Percentiles rank a stretch among this genome's conserved stretches.
Conservation (phyloP, 495 filamentous ascomycete species). For the Penicillium longicatenatum region DNA sequence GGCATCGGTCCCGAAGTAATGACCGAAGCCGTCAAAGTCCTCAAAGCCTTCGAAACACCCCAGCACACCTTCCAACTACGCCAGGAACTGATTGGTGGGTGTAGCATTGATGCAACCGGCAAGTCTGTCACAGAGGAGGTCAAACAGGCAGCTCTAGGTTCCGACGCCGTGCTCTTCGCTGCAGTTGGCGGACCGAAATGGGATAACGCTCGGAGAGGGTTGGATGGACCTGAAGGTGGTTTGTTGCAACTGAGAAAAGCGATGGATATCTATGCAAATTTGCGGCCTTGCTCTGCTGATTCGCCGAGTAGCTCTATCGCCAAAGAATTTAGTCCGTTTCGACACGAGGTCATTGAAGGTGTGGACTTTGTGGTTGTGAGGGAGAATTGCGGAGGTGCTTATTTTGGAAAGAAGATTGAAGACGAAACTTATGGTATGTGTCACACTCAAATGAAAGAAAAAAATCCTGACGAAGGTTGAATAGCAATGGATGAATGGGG, state of each 20-base stretch:
- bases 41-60: conserved; percentile 46
- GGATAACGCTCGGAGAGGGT: conserved; percentile 42
- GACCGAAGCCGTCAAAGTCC: conserved; percentile 53
- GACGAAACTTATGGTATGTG: conserved; percentile 41
- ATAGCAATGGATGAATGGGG: conserved; percentile 52
- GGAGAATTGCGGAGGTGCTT: conserved; percentile 56
- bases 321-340: conserved; percentile 45
- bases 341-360: conserved; percentile 46
- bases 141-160: conserved; percentile 40
- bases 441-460: neutral
- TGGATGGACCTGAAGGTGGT: conserved; percentile 49
- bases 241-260: conserved; percentile 47
- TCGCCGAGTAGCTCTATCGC: conserved; percentile 42
- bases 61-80: conserved; percentile 42
- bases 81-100: conserved; percentile 50
- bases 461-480: neutral
- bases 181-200: conserved; percentile 55
- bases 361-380: conserved; percentile 53
- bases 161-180: conserved; percentile 53
- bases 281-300: conserved; percentile 48
- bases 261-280: conserved; percentile 54
- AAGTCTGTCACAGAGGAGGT: conserved; percentile 47
- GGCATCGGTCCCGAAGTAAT: conserved; percentile 59
- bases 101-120: conserved; percentile 49
- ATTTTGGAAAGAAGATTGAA: conserved; percentile 54